Evolutionary conservation across 768 basidiomycete genomes (phyloP), one percentile per base, ranked within the genome.

Genomic region (Lactarius quietus): DNA sequence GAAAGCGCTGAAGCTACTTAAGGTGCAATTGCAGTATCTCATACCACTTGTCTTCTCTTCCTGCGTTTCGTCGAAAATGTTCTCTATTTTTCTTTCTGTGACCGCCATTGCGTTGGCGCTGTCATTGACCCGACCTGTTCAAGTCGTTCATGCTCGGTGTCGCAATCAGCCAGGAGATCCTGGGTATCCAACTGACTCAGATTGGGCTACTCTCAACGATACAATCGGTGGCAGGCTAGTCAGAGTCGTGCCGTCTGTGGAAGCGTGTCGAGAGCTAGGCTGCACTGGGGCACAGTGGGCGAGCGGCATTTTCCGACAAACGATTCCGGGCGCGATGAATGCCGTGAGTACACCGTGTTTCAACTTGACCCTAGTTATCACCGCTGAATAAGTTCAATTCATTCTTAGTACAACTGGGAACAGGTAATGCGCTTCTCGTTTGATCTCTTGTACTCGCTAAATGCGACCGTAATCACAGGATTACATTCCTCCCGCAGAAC

Each of bases 141-240:
- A 28, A 51, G 23, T 31, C 12, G 58, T 36, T 56, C 33, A 48
- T 9, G 53, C 64, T 1, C 35, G 53, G 41, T 69, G 68, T 63
- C 66, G 68, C 59, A 69, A 63, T 48, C 62, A 69, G 35, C 68
- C 68, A n/a, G 66, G 66, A 28, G 59, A 67, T n/a, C 39, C 59
- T 41, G 59, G 55, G 3, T 69, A 63, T 57, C 68, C 68, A 9
- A 39, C 58, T 5, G 20, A 26, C 8, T 29, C 62, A 17, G 54
- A 58, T 20, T 69, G 68, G 68, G 59, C 62, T 17, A 26, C 57
- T 51, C 62, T 69, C 7, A 64, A 69, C 15, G 57, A 67, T 23
- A 52, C 57, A 26, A 52, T 64, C 5, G 23, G 41, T n/a, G 66
- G 68, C 12, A 58, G 59, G 15, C 59, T 69, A 18, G 12, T 69